phyloP scores from a whole-genome alignment of 805 yeast genomes.

The Candida methanosorbosa region DNA sequence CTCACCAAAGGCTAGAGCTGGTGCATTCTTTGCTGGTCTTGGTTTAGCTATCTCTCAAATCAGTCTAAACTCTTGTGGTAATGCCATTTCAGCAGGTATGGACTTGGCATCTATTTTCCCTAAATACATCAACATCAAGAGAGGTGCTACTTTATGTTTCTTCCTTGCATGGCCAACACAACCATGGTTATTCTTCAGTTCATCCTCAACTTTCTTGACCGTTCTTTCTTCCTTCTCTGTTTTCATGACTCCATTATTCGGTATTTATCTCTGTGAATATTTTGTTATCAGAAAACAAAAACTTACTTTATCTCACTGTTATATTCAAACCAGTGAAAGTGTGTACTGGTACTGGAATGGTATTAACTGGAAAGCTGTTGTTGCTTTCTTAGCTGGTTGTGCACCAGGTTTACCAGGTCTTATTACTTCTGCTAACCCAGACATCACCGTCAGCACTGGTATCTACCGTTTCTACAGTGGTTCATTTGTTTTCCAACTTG shows the following conservation, averaged over 20 bases:
- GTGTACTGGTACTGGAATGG: constrained; percentile 35
- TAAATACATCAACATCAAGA: constrained; percentile 30
- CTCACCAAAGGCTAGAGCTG: constrained; percentile 35
- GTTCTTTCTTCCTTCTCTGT: constrained; percentile 24
- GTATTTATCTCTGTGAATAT: constrained; percentile 29
- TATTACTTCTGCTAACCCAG: constrained; percentile 19
- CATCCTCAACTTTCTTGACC: constrained; percentile 26
- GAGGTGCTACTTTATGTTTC: constrained; percentile 36
- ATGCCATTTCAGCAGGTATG: constrained; percentile 41
- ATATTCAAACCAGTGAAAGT: constrained; percentile 17
- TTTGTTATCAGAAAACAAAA: constrained; percentile 29
- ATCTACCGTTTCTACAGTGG: constrained; percentile 33
- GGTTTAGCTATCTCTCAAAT: constrained; percentile 29
- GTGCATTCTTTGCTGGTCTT: constrained; percentile 35
- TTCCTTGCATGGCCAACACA: constrained; percentile 27
- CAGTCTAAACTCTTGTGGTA: constrained; percentile 29
- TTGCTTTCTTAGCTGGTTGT: constrained; percentile 30
- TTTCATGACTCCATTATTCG: constrained; percentile 31
- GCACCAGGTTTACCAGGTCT: constrained; percentile 46
- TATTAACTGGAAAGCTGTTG: constrained; percentile 31
- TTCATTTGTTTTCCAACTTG: constrained; percentile 33
- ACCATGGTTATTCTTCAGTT: constrained; percentile 33
- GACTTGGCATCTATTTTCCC: constrained; percentile 41
- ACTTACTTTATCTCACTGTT: constrained; percentile 32
- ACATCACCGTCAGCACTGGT: constrained; percentile 22